These are phyloP conservation scores for Erythrophleum ivorense DNA, from an alignment of 331 rosid genomes.

Conservation along the genomic window DNA sequence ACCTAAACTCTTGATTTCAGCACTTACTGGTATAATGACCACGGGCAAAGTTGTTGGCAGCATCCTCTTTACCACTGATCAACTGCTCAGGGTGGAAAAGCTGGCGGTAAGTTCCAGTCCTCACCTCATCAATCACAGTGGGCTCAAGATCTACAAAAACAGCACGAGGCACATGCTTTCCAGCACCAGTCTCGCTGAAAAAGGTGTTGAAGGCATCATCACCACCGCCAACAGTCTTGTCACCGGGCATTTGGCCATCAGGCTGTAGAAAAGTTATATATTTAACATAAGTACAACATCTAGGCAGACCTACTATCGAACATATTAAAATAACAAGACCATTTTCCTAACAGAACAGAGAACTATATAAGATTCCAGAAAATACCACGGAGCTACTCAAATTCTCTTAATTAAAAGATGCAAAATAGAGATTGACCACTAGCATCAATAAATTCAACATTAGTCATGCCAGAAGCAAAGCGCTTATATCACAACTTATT, in stretches of 20 bases:
- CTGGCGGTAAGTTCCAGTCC: conserved; percentile 94
- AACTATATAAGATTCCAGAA: not conserved
- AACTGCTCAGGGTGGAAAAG: conserved; percentile 97
- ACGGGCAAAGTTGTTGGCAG: conserved; percentile 86
- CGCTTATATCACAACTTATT: no score
- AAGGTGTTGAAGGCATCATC: conserved; percentile 96
- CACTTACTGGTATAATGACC: conserved; percentile 75
- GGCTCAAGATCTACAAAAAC: conserved; percentile 89
- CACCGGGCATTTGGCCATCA: conserved; percentile 96
- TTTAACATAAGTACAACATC: no score
- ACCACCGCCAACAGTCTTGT: conserved; percentile 83
- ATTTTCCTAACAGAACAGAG: no score
- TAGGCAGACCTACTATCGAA: no score
- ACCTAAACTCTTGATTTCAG: not conserved
- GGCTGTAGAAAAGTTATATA: conserved; percentile 53
- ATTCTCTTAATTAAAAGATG: no score
- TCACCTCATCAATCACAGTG: conserved; percentile 87
- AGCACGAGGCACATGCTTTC: conserved; percentile 94
- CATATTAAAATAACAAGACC: not conserved
- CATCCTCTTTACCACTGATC: conserved; percentile 80
- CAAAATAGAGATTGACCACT: no score
- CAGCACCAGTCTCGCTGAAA: conserved; percentile 95
- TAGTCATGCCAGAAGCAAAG: no score
- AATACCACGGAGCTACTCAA: no score
- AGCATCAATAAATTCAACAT: no score